These are phyloP conservation scores for Aspergillus thermomutatus DNA, from an alignment of 2,329 filamentous ascomycete genomes.

Conservation along the genomic window DNA sequence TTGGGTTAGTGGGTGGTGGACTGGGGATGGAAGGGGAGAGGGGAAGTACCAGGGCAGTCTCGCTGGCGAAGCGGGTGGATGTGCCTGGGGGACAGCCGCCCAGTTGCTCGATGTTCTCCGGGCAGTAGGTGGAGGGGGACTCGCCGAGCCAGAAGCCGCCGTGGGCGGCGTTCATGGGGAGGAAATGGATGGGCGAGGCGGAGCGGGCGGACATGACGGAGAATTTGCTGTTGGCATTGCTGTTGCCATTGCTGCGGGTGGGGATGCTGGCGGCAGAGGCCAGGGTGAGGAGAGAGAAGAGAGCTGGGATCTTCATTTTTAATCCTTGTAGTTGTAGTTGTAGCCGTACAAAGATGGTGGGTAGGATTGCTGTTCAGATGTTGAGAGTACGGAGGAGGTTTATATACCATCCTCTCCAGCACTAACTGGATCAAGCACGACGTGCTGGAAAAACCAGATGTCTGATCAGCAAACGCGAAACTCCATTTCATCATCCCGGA, in stretches of 20 bases:
- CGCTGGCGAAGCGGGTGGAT: conserved; percentile 42
- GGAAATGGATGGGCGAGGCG: conserved; percentile 47
- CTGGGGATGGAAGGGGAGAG: not conserved
- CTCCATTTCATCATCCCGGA: not conserved
- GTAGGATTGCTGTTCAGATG: no score
- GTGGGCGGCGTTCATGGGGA: conserved; percentile 44
- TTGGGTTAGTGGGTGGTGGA: conserved; percentile 21
- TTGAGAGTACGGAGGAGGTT: no score
- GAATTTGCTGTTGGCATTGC: conserved; percentile 28
- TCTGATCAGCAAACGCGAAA: no score
- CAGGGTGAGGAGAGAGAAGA: not conserved
- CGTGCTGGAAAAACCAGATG: no score
- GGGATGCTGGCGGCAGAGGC: not conserved
- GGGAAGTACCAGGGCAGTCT: conserved; percentile 29
- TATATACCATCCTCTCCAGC: not conserved
- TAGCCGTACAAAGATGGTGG: no score
- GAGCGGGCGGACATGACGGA: conserved; percentile 43
- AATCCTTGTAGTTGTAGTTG: not conserved
- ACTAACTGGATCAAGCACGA: no score
- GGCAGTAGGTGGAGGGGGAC: conserved; percentile 48
- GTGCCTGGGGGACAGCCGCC: conserved; percentile 43
- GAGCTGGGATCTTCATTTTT: conserved; percentile 2
- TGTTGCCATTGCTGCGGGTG: not conserved
- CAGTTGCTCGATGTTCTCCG: conserved; percentile 30
- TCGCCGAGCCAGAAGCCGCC: conserved; percentile 50